Evolutionary conservation across 2,329 filamentous ascomycete genomes (phyloP).

Genomic region (Hymenoscyphus occultus): DNA sequence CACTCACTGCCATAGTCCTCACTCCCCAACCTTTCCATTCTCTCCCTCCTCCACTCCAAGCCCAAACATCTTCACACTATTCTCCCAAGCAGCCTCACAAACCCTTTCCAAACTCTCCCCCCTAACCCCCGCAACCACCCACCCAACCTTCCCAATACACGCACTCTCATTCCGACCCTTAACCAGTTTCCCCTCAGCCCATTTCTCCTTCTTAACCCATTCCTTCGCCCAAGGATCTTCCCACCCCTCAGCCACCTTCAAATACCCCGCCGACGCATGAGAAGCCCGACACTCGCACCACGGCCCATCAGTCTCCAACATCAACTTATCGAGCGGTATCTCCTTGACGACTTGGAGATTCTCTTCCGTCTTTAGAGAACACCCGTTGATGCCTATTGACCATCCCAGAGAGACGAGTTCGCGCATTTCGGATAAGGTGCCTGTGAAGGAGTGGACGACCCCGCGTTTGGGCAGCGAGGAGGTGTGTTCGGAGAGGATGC

Average conservation of each 20-base stretch:
- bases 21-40: not conserved
- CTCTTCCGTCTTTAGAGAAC: conserved; percentile 89
- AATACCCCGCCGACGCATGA: conserved; percentile 62
- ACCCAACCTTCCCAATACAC: conserved; percentile 81
- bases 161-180: conserved; percentile 95
- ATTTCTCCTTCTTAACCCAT: conserved; percentile 94
- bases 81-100: conserved; percentile 80
- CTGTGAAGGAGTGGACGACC: conserved; percentile 94
- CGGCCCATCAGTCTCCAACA: conserved; percentile 95
- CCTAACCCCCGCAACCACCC: conserved; percentile 84
- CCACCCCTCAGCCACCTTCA: conserved; percentile 28
- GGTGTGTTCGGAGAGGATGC: conserved; percentile 61
- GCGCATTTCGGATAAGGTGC: conserved; percentile 78
- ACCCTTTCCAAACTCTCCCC: conserved; percentile 76
- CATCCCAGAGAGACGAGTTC: conserved; percentile 77
- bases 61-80: conserved; percentile 77
- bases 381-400: conserved; percentile 94
- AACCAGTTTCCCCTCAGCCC: conserved; percentile 81
- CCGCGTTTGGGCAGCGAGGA: conserved; percentile 69
- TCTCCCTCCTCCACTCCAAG: conserved; percentile 47
- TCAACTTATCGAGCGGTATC: conserved; percentile 74
- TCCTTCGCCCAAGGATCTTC: conserved; percentile 51
- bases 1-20: not conserved
- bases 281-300: conserved; percentile 94
- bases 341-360: conserved; percentile 82